phyloP scores from a whole-genome alignment of 2,329 filamentous ascomycete species.

The Penicillium thymicola region DNA sequence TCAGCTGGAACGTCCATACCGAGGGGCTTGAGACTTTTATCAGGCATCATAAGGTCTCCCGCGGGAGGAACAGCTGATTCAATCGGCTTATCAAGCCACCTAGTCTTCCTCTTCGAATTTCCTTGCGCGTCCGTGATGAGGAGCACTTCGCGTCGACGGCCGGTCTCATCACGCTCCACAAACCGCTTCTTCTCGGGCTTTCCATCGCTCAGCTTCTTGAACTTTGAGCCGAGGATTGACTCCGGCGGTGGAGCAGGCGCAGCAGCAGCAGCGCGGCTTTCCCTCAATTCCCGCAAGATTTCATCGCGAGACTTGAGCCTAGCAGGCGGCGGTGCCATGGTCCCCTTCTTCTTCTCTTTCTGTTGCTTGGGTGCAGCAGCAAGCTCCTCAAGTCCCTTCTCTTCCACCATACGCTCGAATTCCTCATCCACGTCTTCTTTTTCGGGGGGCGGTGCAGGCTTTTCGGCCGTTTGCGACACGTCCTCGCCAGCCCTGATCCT shows the following conservation, averaged over 20 bases:
- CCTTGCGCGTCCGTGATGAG: conserved; percentile 59
- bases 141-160: conserved; percentile 55
- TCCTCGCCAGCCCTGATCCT: conserved; percentile 51
- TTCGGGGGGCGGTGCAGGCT: conserved; percentile 23
- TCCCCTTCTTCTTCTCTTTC: conserved; percentile 50
- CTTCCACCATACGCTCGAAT: conserved; percentile 43
- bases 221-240: conserved; percentile 53
- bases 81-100: conserved; percentile 48
- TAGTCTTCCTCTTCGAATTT: conserved; percentile 59
- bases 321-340: conserved; percentile 44
- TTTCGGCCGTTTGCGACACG: conserved; percentile 41
- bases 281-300: conserved; percentile 58
- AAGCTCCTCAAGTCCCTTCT: conserved; percentile 34
- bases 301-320: conserved; percentile 56
- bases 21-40: conserved; percentile 48
- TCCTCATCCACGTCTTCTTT: conserved; percentile 62
- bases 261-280: conserved; percentile 43
- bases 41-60: conserved; percentile 38
- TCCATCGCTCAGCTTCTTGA: conserved; percentile 51
- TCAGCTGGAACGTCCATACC: conserved; percentile 51
- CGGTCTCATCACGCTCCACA: conserved; percentile 54
- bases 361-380: conserved; percentile 33
- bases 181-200: conserved; percentile 50
- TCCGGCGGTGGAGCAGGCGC: conserved; percentile 46
- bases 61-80: conserved; percentile 20